Percentiles rank a stretch among this genome's conserved stretches.
These are phyloP conservation scores for Furcasterigmium sp. DNA, from an alignment of 2,329 filamentous ascomycete species.

Conservation along the genomic window DNA sequence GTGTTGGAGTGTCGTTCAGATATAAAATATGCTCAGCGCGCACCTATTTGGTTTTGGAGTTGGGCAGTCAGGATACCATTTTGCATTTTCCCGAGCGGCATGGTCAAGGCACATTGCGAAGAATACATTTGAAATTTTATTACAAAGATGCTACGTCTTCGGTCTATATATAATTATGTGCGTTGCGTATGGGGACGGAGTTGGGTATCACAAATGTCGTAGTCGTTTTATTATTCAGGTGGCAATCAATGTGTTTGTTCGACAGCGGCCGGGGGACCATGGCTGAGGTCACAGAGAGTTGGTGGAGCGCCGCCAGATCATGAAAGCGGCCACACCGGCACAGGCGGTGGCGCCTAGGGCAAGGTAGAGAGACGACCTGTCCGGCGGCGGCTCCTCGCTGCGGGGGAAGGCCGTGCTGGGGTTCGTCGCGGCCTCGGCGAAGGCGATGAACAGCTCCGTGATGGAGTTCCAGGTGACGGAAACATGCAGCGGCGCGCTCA, in stretches of 20 bases:
- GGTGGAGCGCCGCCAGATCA: slow-evolving; percentile 59
- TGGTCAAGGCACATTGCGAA: too few species aligned
- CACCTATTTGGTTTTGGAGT: too few species aligned
- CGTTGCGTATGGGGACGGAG: slow-evolving; percentile 4
- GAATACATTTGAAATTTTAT: too few species aligned
- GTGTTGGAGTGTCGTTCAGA: too few species aligned
- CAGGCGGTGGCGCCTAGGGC: slow-evolving; percentile 70
- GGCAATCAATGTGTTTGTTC: too few species aligned
- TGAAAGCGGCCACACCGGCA: slow-evolving; percentile 56
- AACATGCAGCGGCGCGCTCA: slow-evolving; percentile 89
- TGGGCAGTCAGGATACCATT: too few species aligned
- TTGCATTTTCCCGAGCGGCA: too few species aligned
- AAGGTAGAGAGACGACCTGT: slow-evolving; percentile 81
- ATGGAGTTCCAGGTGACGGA: slow-evolving; percentile 94
- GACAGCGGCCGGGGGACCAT: too few species aligned
- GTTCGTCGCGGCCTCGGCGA: slow-evolving; percentile 88
- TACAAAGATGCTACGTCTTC: too few species aligned
- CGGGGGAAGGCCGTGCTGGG: slow-evolving; percentile 86
- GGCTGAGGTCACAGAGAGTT: slow-evolving; percentile 33
- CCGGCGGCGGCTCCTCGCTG: slow-evolving; percentile 77
- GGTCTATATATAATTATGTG: too few species aligned
- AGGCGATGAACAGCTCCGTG: slow-evolving; percentile 83
- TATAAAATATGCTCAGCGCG: too few species aligned
- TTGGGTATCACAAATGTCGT: slow-evolving; percentile 11
- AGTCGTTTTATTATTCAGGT: too few species aligned